Base-by-base conservation (phyloP, 805 yeast genomes). In the Kazachstania africana region DNA sequence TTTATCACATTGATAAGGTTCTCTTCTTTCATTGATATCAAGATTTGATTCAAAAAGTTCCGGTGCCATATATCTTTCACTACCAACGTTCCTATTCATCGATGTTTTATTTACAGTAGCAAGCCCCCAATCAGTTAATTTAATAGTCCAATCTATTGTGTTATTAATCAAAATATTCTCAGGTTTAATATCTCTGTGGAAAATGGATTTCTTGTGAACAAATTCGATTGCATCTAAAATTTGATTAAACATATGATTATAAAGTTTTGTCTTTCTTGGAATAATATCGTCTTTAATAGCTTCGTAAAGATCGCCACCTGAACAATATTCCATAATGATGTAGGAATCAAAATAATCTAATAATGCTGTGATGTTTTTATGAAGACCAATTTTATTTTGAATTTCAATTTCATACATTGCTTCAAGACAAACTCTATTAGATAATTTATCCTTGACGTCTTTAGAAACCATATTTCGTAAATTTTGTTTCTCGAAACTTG, bases 41-140 rank as follows among this genome's bases (percentile, higher is more conserved):
- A 53, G 37, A 43, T 56, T 55, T 6, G 49, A 43, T 32, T 84
- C 94, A 49, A 84, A 77, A 35, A 84, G 59, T 50, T 85, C 96
- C 1, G 96, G 96, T 0, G 95, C 93, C 96, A 85, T 85, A 56
- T 85, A 85, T 39, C 94, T 66, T 57, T 83, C 94, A 33, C 83
- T 73, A 16, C 95, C 95, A 36, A 83, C 80, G 38, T 82, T 94
- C 52, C 84, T 80, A 47, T 83, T 85, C 22, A 70, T 58, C 44
- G 82, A 75, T 28, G 60, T 56, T 28, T 61, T 60, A 20, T 53
- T 48, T 5, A 55, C 54, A 1, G 84, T 71, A 6, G 84, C 73
- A 38, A 78, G 61, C 4, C 87, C 87, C 82, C 83, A 78, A 55
- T 78, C 85, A 35, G 83, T 75, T 27, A 78, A 56, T 50, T 77